A percentile compares a stretch with the other conserved stretches of the same genome.
phyloP scores from a whole-genome alignment of 306 rosid species.

The Vigna unguiculata region DNA sequence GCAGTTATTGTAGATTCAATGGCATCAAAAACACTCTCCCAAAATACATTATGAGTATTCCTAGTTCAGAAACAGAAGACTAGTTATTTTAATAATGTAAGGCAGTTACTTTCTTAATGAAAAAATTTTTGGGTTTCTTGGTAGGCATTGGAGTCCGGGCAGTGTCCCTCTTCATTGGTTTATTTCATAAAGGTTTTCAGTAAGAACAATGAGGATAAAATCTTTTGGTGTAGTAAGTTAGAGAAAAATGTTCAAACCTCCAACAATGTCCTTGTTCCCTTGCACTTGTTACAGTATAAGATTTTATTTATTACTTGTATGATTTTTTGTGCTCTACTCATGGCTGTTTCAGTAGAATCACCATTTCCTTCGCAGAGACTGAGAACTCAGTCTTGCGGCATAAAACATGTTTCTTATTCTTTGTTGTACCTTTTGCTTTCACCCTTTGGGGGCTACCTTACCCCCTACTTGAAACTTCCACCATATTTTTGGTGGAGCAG shows the following conservation, averaged over 20 bases:
- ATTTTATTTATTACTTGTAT: slow-evolving; percentile 6
- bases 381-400: slow-evolving; percentile 9
- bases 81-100: slow-evolving; percentile 20
- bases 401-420: slow-evolving; percentile 13
- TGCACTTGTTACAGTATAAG: slow-evolving; percentile 5
- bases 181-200: background rate
- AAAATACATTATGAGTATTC: background rate
- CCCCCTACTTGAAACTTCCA: slow-evolving; percentile 18
- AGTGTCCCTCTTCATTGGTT: background rate
- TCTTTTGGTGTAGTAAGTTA: slow-evolving; percentile 32
- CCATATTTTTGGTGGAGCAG: background rate
- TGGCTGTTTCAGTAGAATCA: slow-evolving; percentile 26
- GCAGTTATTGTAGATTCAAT: background rate
- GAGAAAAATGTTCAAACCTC: slow-evolving; percentile 27
- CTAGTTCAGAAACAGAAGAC: slow-evolving; percentile 33
- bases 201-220: background rate
- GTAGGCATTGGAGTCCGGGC: background rate
- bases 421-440: slow-evolving; percentile 25
- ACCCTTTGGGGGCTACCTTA: slow-evolving; percentile 8
- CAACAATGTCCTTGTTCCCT: background rate
- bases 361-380: slow-evolving; percentile 18
- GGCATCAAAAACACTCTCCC: background rate
- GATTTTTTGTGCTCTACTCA: slow-evolving; percentile 11
- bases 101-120: slow-evolving; percentile 11
- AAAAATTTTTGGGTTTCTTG: slow-evolving; percentile 18